Conservation (phyloP, 169 alveolate species). For the Sarcocystis neurona region DNA sequence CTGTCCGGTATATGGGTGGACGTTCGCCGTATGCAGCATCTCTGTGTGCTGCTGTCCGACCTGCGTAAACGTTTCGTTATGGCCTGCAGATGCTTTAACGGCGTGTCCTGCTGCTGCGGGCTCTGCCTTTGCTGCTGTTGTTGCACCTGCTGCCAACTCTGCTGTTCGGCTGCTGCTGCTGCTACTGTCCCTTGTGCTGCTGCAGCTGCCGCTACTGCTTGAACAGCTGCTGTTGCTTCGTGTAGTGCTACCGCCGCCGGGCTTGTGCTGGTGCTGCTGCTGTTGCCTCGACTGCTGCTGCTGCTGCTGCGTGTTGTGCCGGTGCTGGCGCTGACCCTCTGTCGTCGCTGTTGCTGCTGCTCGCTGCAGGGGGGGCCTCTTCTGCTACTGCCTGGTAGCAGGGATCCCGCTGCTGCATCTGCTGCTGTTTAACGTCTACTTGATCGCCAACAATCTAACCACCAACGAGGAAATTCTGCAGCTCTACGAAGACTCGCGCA, state of each 20-base stretch:
- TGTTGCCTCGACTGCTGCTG: background rate
- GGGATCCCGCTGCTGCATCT: conserved; percentile 37
- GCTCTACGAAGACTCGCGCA: conserved; percentile 29
- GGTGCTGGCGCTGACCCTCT: background rate
- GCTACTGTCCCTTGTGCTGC: too few species aligned
- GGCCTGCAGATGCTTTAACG: too few species aligned
- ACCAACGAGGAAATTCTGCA: conserved; percentile 50
- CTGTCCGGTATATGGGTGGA: too few species aligned
- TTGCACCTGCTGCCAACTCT: too few species aligned
- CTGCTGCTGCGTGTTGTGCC: background rate
- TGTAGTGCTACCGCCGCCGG: background rate
- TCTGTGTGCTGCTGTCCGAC: too few species aligned
- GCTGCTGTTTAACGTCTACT: conserved; percentile 34
- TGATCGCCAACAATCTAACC: conserved; percentile 39
- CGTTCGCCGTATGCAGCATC: too few species aligned
- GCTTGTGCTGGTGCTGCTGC: background rate
- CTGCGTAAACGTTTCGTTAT: too few species aligned
- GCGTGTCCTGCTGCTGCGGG: too few species aligned
- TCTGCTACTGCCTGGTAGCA: conserved; percentile 21
- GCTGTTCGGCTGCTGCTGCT: too few species aligned
- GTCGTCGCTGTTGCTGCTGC: background rate
- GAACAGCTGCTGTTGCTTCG: background rate
- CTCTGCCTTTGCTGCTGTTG: too few species aligned
- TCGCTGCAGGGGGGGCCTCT: conserved; percentile 43
- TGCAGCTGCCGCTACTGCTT: too few species aligned